Evolutionary conservation across 345 rosid genomes (phyloP).

Genomic region (Trapa bicornis): DNA sequence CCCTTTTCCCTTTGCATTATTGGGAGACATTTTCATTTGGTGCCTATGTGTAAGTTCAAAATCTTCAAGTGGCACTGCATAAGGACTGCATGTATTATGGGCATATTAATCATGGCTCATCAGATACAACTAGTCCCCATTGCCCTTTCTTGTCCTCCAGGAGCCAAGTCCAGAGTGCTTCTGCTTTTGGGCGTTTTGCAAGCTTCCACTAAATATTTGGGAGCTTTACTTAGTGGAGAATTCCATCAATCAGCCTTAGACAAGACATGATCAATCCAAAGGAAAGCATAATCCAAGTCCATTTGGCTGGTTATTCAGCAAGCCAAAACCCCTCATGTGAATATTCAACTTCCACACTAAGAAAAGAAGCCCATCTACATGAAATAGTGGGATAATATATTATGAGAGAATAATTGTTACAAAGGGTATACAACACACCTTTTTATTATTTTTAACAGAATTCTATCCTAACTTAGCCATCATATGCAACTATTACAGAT

Average conservation of each 20-base stretch:
- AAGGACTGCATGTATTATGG: background rate
- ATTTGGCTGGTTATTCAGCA: too few species aligned
- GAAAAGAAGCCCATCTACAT: background rate
- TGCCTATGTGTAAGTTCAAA: background rate
- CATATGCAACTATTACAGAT: background rate
- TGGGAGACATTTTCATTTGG: background rate
- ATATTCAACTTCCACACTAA: background rate
- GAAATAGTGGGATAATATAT: background rate
- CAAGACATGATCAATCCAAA: too few species aligned
- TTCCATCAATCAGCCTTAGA: too few species aligned
- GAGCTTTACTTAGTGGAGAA: too few species aligned
- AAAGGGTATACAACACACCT: background rate
- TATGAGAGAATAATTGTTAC: background rate
- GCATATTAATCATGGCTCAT: background rate
- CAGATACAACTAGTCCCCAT: too few species aligned
- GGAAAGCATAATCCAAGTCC: too few species aligned
- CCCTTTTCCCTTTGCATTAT: background rate
- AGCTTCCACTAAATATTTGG: too few species aligned
- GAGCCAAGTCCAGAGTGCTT: too few species aligned
- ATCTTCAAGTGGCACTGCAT: background rate
- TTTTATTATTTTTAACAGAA: background rate
- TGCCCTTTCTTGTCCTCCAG: too few species aligned
- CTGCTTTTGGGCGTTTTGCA: too few species aligned
- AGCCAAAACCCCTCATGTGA: background rate
- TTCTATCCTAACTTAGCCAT: background rate